Conservation (phyloP, 163 green algal genomes). For the Volvox carteri region DNA sequence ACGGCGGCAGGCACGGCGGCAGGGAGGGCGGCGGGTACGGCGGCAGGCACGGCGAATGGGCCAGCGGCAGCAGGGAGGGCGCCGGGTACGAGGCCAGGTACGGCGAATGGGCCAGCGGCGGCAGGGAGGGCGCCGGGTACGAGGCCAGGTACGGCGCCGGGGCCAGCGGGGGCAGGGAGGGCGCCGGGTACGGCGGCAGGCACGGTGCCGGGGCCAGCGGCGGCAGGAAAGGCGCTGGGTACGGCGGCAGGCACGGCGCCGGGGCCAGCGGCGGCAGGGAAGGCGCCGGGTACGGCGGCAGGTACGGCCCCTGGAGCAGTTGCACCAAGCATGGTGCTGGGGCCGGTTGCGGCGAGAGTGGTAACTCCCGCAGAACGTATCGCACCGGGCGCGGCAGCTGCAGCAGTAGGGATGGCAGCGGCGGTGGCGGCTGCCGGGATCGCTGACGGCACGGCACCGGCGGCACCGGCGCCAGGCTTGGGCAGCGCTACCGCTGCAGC, state of each 20-base stretch:
- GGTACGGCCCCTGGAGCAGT: too few species aligned
- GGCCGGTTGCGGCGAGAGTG: background rate
- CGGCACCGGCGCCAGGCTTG: too few species aligned
- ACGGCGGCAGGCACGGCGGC: background rate
- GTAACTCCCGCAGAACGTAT: background rate
- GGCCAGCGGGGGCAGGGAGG: too few species aligned
- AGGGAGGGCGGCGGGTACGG: background rate
- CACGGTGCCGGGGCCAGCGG: too few species aligned
- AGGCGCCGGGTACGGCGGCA: too few species aligned
- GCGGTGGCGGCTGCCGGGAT: background rate
- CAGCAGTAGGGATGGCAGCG: background rate
- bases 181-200: too few species aligned
- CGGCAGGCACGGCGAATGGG: background rate
- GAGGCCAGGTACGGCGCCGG: background rate
- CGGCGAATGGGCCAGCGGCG: background rate
- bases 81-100: background rate
- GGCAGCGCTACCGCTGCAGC: background rate
- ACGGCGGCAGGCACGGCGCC: too few species aligned
- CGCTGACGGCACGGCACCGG: background rate
- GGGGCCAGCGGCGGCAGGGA: too few species aligned
- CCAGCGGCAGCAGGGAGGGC: background rate
- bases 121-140: background rate
- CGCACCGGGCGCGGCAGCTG: background rate
- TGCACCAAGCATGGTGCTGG: too few species aligned
- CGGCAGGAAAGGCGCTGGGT: too few species aligned